Evolutionary conservation across 192 early-diverging fungal species (phyloP).

Genomic region (Mortierella claussenii): DNA sequence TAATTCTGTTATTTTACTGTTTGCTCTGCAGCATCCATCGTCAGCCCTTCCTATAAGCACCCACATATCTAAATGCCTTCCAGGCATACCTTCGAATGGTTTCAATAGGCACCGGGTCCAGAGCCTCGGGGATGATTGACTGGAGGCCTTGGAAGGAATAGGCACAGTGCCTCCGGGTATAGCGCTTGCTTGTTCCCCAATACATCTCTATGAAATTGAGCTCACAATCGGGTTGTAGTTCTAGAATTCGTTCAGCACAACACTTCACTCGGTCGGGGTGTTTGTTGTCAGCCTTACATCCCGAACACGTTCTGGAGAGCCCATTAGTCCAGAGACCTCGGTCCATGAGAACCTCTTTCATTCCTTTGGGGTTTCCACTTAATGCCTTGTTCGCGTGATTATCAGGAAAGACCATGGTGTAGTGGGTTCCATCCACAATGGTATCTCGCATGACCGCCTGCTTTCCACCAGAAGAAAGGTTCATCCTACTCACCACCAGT

Average conservation of each 20-base stretch:
- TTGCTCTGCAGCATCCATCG: slow-evolving; percentile 17
- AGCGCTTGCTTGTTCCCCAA: slow-evolving; percentile 27
- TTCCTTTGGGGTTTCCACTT: slow-evolving; percentile 44
- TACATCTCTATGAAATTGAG: slow-evolving; percentile 48
- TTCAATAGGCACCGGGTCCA: slow-evolving; percentile 18
- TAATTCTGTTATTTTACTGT: no score
- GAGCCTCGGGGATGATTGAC: slow-evolving; percentile 16
- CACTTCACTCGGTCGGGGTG: slow-evolving; percentile 15
- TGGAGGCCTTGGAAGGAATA: slow-evolving; percentile 29
- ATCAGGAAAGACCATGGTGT: slow-evolving; percentile 30
- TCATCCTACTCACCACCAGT: no score
- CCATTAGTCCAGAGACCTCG: slow-evolving; percentile 19
- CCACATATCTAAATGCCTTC: slow-evolving; percentile 27
- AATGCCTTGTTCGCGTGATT: slow-evolving; percentile 16
- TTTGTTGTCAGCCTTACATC: slow-evolving; percentile 16
- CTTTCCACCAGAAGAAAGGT: no score
- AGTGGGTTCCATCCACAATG: slow-evolving; percentile 11
- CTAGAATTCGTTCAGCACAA: slow-evolving; percentile 26
- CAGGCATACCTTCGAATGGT: slow-evolving; percentile 22
- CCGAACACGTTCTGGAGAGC: slow-evolving; percentile 6
- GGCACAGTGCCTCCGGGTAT: slow-evolving; percentile 13
- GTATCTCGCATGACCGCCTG: no score
- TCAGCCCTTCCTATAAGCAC: slow-evolving; percentile 30
- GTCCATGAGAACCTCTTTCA: slow-evolving; percentile 36
- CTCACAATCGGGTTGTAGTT: slow-evolving; percentile 35